A percentile compares a stretch with the other conserved stretches of the same genome.
Evolutionary conservation across 2,329 filamentous ascomycete species (phyloP).

Genomic region (Exophiala spinifera): DNA sequence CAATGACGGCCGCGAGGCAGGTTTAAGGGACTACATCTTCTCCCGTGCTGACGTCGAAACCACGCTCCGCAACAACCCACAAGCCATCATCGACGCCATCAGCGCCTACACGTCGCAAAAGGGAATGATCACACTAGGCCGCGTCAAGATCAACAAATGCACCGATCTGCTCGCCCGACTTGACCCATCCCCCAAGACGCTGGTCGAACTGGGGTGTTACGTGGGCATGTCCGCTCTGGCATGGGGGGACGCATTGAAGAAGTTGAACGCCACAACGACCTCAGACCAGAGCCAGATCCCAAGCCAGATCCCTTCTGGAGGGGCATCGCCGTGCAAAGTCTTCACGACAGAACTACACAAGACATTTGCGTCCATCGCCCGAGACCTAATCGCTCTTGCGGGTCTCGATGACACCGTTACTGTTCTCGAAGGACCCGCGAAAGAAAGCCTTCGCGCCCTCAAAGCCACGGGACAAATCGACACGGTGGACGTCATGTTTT

Average conservation of each 20-base stretch:
- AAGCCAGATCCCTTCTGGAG: too few relatives aligned
- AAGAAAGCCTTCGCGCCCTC: conserved; percentile 24
- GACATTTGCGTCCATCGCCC: conserved; percentile 28
- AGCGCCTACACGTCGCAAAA: conserved; percentile 33
- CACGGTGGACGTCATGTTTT: conserved; percentile 38
- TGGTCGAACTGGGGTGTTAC: conserved; percentile 40
- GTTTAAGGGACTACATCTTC: conserved; percentile 4
- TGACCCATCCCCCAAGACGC: conserved; percentile 31
- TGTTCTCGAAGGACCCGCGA: conserved; percentile 30
- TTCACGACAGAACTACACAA: conserved; percentile 38
- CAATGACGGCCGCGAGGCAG: conserved; percentile 3
- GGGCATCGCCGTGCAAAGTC: too few relatives aligned
- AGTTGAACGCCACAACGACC: conserved; percentile 21
- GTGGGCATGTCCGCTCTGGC: conserved; percentile 39
- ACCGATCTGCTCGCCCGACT: conserved; percentile 28
- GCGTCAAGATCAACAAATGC: conserved; percentile 31
- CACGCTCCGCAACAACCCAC: conserved; percentile 29
- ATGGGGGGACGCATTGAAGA: conserved; percentile 26
- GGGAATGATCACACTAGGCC: conserved; percentile 36
- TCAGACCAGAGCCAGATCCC: too few relatives aligned
- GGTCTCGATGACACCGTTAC: conserved; percentile 32
- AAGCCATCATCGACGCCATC: conserved; percentile 33
- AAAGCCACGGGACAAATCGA: conserved; percentile 30
- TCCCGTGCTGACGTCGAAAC: not conserved
- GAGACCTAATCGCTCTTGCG: conserved; percentile 32